Evolutionary conservation across 1,139 yeast species (phyloP), one percentile per base, ranked within the genome.

Genomic region (Debaryomyces singareniensis): DNA sequence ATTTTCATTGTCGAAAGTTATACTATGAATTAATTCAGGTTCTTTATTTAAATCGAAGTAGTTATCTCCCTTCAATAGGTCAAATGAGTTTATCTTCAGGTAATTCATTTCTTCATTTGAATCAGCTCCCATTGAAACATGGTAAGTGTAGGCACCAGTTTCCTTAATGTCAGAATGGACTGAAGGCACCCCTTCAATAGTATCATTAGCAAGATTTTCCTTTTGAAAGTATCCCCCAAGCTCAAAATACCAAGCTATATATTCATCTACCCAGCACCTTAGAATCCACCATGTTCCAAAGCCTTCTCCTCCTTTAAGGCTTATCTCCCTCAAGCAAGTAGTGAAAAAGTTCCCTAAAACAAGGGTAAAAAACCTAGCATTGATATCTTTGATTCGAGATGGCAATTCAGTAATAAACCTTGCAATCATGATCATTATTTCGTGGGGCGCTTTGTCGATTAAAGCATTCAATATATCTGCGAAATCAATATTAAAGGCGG

Each of bases 261-360:
- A 81, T 46, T 81, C 91, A 45, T 78, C 85, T 5, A 78, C 61
- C 89, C 93, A 83, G 49, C 86, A 78, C 33, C 83, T 61, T 10
- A 82, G 66, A 22, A 75, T 70, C 87, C 89, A 82, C 89, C 93
- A 82, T 1, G 79, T 74, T 7, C 79, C 80, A 50, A 82, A 80
- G 2, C 79, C 71, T 29, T 68, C 70, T 3, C 81, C 80, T 3
- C 80, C 77, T 16, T 61, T 57, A 34, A 75, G 58, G 29, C 79
- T 71, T 34, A 80, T 72, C 41, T 78, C 84, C 33, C 84, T 59
- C 24, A 79, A 54, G n/a, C 79, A 74, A n/a, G 78, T 67, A 4
- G 84, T 76, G 30, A 77, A 57, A 4, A 79, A 51, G 10, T 78
- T 71, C 26, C 74, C 70, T 27, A 74, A 56, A 31, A 75, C 64